Percentiles rank a stretch among this genome's conserved stretches.
phyloP scores from a whole-genome alignment of 2,329 filamentous ascomycete genomes.

The Leptographium radiaticola region DNA sequence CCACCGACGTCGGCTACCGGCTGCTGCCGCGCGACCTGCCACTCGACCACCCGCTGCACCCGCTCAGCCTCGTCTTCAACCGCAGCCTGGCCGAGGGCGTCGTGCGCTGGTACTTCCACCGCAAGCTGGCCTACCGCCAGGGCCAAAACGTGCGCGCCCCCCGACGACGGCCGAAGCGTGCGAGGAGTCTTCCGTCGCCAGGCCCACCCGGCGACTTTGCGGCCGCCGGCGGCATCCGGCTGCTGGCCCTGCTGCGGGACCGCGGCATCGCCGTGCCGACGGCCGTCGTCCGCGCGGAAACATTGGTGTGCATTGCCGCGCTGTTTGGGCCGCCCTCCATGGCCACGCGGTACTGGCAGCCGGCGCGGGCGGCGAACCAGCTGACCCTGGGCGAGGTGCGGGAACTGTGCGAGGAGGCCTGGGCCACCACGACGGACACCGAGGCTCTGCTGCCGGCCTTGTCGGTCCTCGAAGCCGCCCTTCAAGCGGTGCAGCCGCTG shows the following conservation, averaged over 20 bases:
- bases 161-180: not conserved
- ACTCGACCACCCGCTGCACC: conserved; percentile 27
- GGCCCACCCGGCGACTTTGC: conserved; percentile 12
- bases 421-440: conserved; percentile 13
- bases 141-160: not conserved
- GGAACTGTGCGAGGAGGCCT: conserved; percentile 22
- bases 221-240: conserved; percentile 18
- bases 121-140: conserved; percentile 15
- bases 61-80: conserved; percentile 33
- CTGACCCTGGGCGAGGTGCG: conserved; percentile 21
- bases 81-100: conserved; percentile 3
- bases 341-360: conserved; percentile 11
- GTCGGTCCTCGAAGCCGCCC: conserved; percentile 14
- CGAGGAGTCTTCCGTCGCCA: too few relatives aligned
- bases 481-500: conserved; percentile 12
- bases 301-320: conserved; percentile 18
- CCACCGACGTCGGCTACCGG: conserved; percentile 18
- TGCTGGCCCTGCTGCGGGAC: conserved; percentile 20
- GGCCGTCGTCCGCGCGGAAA: conserved; percentile 13
- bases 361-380: conserved; percentile 11
- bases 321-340: conserved; percentile 19
- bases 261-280: conserved; percentile 17
- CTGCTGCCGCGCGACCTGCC: conserved; percentile 28
- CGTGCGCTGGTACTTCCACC: conserved; percentile 28
- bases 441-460: conserved; percentile 19